Evolutionary conservation across 2,329 filamentous ascomycete species (phyloP), one percentile per base, ranked within the genome.

Genomic region (Monosporascus sp.): DNA sequence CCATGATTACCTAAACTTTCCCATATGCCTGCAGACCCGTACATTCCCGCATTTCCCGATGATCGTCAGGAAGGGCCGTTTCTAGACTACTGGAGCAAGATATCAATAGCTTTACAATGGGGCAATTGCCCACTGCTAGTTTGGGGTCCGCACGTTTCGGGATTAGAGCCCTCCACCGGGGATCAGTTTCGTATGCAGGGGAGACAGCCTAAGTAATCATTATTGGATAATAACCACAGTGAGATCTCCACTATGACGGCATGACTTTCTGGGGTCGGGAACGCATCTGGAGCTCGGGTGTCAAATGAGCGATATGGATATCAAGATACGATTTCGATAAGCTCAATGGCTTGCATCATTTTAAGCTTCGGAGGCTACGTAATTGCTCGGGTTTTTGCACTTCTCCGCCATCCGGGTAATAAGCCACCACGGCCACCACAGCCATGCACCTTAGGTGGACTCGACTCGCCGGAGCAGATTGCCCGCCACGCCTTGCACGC

Each of bases 201-300:
- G 55, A 55, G 44, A 35, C 35, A 14, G 7, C 24, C 43, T 20
- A 5, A 18, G 7, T 18, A 6, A 35, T 14, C 14, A 5, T 47
- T 17, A 59, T 58, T 60, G 58, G 58, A 3, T 14, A n/a, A 14
- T 18, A 20, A 11, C 24, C 22, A 15, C 7, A 45, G 14, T 25
- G 5, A 7, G 2, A 38, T 47, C 46, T 27, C 57, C 55, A 50
- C 51, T 49, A 60, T 60, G 58, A 60, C 58, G 59, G 5, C 58
- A 60, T 59, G 58, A 60, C 58, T 60, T 60, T 50, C 41, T 39
- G 48, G 53, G 57, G 38, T 57, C 52, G 54, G 51, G 55, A 47
- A 27, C 24, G 17, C 22, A 11, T 14, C 18, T 24, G 38, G 47
- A 47, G 49, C 51, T 53, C 54, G 52, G 55, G 24, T 5, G 11